Percentiles rank a stretch among this genome's conserved stretches.
These are phyloP conservation scores for Teratosphaeria nubilosa DNA, from an alignment of 2,329 filamentous ascomycete species.

Conservation along the genomic window DNA sequence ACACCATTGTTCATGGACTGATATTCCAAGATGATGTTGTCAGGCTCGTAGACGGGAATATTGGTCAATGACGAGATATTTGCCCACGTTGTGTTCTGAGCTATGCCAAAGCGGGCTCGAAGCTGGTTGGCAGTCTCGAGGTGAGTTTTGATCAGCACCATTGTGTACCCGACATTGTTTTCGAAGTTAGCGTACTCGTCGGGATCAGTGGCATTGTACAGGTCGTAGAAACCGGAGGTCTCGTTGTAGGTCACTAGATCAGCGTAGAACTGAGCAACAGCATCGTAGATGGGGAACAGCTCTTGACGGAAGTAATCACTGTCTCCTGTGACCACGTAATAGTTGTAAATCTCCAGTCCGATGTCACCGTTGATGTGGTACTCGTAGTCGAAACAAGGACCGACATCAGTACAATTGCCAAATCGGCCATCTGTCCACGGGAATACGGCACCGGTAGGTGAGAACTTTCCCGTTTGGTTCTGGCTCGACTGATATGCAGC, in stretches of 20 bases:
- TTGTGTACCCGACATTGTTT: constrained; percentile 60
- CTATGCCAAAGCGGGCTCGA: constrained; percentile 45
- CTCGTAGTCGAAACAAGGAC: constrained; percentile 58
- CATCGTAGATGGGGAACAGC: constrained; percentile 55
- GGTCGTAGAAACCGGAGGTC: constrained; percentile 39
- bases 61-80: constrained; percentile 47
- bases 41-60: constrained; percentile 37
- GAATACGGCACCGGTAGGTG: constrained; percentile 49
- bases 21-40: constrained; percentile 54
- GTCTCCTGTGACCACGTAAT: constrained; percentile 52
- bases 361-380: constrained; percentile 65
- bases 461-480: constrained; percentile 48
- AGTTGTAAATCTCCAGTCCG: constrained; percentile 50
- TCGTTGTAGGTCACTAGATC: constrained; percentile 52
- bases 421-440: constrained; percentile 59
- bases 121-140: constrained; percentile 49
- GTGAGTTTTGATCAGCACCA: constrained; percentile 49
- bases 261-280: constrained; percentile 51
- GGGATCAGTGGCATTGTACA: constrained; percentile 61
- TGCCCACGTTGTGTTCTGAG: constrained; percentile 48
- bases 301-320: constrained; percentile 43
- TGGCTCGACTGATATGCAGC: constrained; percentile 48
- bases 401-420: constrained; percentile 56
- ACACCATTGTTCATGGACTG: constrained; percentile 56
- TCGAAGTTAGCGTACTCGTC: constrained; percentile 58